Base-by-base conservation (phyloP, 192 early-diverging fungal genomes). In the Anaeromyces robustus region DNA sequence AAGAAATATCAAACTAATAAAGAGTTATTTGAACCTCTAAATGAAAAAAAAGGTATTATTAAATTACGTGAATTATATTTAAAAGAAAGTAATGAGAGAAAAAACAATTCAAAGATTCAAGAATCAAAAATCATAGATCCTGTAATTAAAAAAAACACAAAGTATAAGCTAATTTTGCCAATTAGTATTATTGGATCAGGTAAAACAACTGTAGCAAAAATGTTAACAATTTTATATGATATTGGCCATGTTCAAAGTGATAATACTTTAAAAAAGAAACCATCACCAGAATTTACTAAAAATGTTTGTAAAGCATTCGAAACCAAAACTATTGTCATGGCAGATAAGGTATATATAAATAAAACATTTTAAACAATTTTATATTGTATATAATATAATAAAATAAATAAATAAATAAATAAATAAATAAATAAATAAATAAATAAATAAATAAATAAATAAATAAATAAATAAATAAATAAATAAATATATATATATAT, bases 151-250 rank as follows among this genome's bases (percentile, higher is more conserved):
- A 16, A 81, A 22, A 52, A 77, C 6, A 79, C 31, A 16, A 4
- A 12, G 28, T 4, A 83, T 93, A 12, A 77, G 92, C 80, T 90
- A 11, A 43, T 90, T 22, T 78, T 97, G 77, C 95, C 96, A 9
- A 87, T 96, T 78, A 95, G 91, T 18, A 89, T 91, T 26, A 89
- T 95, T 77, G 95, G 93, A 29, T 93, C 89, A 78, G 96, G 96
- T 77, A 94, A 92, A 79, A 83, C 87, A 7, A 86, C 85, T 14
- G 83, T 88, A 3, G 87, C 81, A 12, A 77, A 81, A 52, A 22
- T 81, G 22, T 78, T 87, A 31, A 78, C 77, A 5, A 37, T 31
- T n/a, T 80, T 86, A 29, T 85, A 22, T 52, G 19, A 52, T 52
- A 22, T 52, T 52, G 43, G 43, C 19, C 43, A 22, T 52, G 19